Evolutionary conservation across 129 eudicot species (phyloP), one percentile per base, ranked within the genome.

Genomic region (Pulicaria dysenterica): DNA sequence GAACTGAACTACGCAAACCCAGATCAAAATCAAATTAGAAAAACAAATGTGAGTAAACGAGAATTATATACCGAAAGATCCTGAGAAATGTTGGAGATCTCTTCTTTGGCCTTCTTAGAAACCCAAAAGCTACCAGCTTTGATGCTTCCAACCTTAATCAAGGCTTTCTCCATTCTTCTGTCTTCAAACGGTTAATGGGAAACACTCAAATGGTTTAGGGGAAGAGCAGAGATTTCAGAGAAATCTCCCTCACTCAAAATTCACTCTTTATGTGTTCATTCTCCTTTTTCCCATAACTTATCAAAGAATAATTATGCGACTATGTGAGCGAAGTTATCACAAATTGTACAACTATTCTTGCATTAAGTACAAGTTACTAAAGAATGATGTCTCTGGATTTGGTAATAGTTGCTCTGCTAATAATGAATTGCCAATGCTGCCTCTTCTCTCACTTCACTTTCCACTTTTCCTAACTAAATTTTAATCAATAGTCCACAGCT

Each of bases 71-170:
- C 96, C 60, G 91, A 81, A 65, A 91, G 82, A 74, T 91, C 96
- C 78, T 83, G 85, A 13, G 95, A 73, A 75, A 91, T 87, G 89
- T 83, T 83, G 80, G 95, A 81, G 80, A 91, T 80, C 77, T 91
- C 97, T 83, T 85, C 81, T 75, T 87, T 87, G 66, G 97, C 91
- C 70, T 85, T 91, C 83, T 85, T 91, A 19, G 97, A 91, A 61
- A 88, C 93, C 97, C 91, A 91, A 77, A 87, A 82, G 64, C 89
- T 79, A 10, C 95, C 82, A 13, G 85, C 85, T 84, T 91, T 91
- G 8, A 91, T 54, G 85, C 97, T 91, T 48, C 89, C 95, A n/a
- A 91, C 88, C 75, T 79, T 91, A 44, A 81, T 70, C 71, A 87
- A 62, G 6, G 95, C 95, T 72, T 83, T 90, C 81, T 91, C 95